Evolutionary conservation across 2,329 filamentous ascomycete species (phyloP).

Genomic region (Camillea tinctor): DNA sequence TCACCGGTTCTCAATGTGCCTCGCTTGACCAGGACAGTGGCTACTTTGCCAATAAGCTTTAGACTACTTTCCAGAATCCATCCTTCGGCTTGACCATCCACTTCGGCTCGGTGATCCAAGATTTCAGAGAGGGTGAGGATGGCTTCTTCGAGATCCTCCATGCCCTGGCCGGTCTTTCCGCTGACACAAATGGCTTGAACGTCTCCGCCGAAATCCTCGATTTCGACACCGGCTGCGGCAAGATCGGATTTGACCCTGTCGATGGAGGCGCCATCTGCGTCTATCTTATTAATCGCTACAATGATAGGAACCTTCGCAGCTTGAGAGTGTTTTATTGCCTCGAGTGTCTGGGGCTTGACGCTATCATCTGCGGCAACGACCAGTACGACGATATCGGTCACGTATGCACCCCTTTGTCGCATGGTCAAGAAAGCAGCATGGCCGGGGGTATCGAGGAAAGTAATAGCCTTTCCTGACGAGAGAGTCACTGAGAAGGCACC

Average conservation of each 20-base stretch:
- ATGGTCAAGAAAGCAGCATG: conserved; percentile 95
- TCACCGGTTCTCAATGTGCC: conserved; percentile 82
- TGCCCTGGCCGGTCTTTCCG: conserved; percentile 90
- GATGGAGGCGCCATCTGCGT: conserved; percentile 78
- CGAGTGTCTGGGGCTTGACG: conserved; percentile 94
- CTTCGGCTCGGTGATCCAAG: conserved; percentile 82
- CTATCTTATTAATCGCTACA: conserved; percentile 96
- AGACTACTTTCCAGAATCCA: conserved; percentile 93
- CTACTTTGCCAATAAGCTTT: conserved; percentile 79
- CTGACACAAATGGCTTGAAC: conserved; percentile 89
- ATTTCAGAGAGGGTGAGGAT: conserved; percentile 84
- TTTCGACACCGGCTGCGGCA: conserved; percentile 76
- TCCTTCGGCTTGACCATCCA: conserved; percentile 76
- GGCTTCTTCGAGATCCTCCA: conserved; percentile 88
- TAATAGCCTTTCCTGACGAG: conserved; percentile 84
- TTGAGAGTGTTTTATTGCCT: conserved; percentile 92
- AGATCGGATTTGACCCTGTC: conserved; percentile 89
- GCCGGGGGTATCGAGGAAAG: conserved; percentile 94
- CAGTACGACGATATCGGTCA: conserved; percentile 94
- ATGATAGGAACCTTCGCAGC: conserved; percentile 89
- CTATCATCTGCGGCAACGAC: conserved; percentile 97
- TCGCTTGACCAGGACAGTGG: conserved; percentile 83
- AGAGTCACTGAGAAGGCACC: conserved; percentile 93
- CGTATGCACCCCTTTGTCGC: conserved; percentile 91
- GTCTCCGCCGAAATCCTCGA: conserved; percentile 94